A percentile compares a stretch with the other conserved stretches of the same genome.
phyloP scores from a whole-genome alignment of 108 stramenopile species.

The Bacterosira constricta region DNA sequence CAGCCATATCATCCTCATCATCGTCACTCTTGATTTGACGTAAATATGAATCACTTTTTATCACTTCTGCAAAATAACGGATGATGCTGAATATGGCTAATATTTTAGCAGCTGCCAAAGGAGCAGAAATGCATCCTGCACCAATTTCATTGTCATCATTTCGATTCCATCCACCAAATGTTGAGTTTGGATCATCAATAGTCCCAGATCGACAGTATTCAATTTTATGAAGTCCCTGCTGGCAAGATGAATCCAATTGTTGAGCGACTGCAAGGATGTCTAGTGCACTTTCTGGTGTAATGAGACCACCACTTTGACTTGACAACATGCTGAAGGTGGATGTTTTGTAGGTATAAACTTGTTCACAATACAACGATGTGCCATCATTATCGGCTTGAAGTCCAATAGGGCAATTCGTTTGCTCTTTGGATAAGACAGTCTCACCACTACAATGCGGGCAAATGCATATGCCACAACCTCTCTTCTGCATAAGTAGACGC shows the following conservation, averaged over 20 bases:
- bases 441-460: slow-evolving; percentile 30
- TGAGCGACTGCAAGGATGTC: slow-evolving; percentile 27
- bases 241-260: slow-evolving; percentile 34
- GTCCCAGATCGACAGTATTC: not conserved
- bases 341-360: not conserved
- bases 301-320: slow-evolving; percentile 7
- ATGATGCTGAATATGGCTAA: not conserved
- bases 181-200: not conserved
- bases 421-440: not conserved
- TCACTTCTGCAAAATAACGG: not conserved
- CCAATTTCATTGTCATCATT: not conserved
- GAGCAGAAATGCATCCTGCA: not conserved
- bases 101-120: slow-evolving; percentile 1
- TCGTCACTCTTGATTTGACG: not conserved
- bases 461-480: slow-evolving; percentile 17
- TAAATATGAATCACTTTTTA: not conserved
- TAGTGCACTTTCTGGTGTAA: slow-evolving; percentile 36
- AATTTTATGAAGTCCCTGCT: not conserved
- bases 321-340: not conserved
- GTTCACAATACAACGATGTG: slow-evolving; percentile 1
- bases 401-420: too few species aligned
- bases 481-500: slow-evolving; percentile 44
- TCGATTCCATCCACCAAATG: not conserved
- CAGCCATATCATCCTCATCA: not conserved
- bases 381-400: not conserved